phyloP scores from a whole-genome alignment of 78 protist species.

The Cavenderia fasciculata region DNA sequence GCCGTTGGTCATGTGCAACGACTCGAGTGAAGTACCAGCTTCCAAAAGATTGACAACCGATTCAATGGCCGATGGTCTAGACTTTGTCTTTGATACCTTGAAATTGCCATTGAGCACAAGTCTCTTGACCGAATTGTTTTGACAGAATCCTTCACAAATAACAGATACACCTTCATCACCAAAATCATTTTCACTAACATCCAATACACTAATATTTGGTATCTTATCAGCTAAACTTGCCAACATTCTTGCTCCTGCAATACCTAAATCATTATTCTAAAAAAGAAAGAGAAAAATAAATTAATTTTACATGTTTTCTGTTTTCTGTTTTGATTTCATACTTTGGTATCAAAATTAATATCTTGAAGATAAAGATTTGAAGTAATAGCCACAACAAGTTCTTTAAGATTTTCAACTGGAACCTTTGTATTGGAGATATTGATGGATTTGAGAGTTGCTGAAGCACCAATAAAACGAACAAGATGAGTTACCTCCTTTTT shows the following conservation, averaged over 20 bases:
- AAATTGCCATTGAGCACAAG: constrained; percentile 74
- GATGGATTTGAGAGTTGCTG: constrained; percentile 38
- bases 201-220: constrained; percentile 51
- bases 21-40: constrained; percentile 38
- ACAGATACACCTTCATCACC: constrained; percentile 84
- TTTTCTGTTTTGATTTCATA: not conserved
- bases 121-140: constrained; percentile 48
- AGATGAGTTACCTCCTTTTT: constrained; percentile 56
- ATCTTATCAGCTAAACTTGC: constrained; percentile 56
- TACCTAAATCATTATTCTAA: constrained; percentile 70
- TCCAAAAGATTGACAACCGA: constrained; percentile 48
- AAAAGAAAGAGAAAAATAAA: not conserved
- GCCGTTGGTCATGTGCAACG: constrained; percentile 53
- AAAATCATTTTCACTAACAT: constrained; percentile 77
- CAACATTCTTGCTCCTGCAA: constrained; percentile 81
- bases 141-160: constrained; percentile 57
- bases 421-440: constrained; percentile 59
- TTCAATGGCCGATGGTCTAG: constrained; percentile 69
- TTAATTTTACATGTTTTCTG: not conserved
- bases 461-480: constrained; percentile 47
- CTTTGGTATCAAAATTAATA: constrained; percentile 26
- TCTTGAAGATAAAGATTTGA: constrained; percentile 75
- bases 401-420: constrained; percentile 76
- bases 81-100: constrained; percentile 68
- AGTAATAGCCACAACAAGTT: constrained; percentile 48